phyloP scores from a whole-genome alignment of 331 rosid species.

The Pyrus hybrid region DNA sequence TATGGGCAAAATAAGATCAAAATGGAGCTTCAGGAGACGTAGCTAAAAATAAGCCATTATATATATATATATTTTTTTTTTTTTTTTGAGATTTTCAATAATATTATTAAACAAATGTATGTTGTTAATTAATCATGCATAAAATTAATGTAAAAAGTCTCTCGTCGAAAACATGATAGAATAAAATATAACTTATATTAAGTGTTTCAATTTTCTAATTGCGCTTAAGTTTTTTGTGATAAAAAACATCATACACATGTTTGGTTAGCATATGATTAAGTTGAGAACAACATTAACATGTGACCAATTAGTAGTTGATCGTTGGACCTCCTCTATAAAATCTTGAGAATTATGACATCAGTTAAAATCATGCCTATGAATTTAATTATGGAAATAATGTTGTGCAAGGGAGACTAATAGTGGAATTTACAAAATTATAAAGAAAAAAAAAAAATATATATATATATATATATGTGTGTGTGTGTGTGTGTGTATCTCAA shows the following conservation, averaged over 20 bases:
- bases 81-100: too few relatives aligned
- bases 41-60: too few relatives aligned
- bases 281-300: too few relatives aligned
- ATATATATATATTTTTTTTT: too few relatives aligned
- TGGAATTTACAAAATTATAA: background rate
- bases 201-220: background rate
- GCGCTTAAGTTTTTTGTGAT: background rate
- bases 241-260: background rate
- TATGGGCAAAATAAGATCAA: too few relatives aligned
- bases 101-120: too few relatives aligned
- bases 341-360: too few relatives aligned
- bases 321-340: background rate
- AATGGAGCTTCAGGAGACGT: fast-evolving
- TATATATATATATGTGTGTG: too few relatives aligned
- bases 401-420: background rate
- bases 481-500: background rate
- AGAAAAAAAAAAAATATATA: too few relatives aligned
- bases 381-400: too few relatives aligned
- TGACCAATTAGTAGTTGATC: background rate
- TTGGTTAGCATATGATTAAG: background rate
- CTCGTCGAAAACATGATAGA: background rate
- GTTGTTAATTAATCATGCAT: background rate
- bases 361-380: background rate
- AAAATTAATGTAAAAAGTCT: background rate
- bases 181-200: too few relatives aligned